These are phyloP conservation scores for Asterella californica DNA, from an alignment of 225 moss, liverwort and hornwort species.

Conservation along the genomic window DNA sequence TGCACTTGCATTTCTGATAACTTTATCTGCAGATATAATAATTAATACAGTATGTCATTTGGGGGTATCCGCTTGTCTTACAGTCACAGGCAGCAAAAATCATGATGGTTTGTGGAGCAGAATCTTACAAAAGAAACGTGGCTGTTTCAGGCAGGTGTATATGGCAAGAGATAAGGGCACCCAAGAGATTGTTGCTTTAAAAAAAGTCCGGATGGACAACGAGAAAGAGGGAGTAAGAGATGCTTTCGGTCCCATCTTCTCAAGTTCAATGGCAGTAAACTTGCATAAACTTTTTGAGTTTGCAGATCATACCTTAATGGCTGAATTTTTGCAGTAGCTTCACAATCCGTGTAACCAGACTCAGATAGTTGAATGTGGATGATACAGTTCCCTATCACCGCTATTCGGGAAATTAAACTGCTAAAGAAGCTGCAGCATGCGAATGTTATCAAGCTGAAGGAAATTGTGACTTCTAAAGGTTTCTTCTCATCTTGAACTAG, in stretches of 20 bases:
- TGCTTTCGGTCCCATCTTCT: not conserved
- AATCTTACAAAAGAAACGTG: not conserved
- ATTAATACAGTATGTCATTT: no score
- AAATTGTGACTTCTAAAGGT: constrained; percentile 95
- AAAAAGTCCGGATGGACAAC: constrained; percentile 96
- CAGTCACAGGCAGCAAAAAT: no score
- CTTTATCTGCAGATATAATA: no score
- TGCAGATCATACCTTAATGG: not conserved
- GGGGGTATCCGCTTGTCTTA: no score
- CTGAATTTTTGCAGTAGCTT: not conserved
- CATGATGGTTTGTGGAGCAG: constrained; percentile 24
- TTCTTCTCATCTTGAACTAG: not conserved
- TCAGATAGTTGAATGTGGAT: not conserved
- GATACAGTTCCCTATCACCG: constrained; percentile 89
- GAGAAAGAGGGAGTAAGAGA: constrained; percentile 85
- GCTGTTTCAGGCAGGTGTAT: constrained; percentile 70
- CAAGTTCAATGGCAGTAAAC: no score
- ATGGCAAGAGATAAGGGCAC: constrained; percentile 88
- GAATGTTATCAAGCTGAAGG: constrained; percentile 90
- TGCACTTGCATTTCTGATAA: no score
- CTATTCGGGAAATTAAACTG: constrained; percentile 88
- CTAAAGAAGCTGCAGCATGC: constrained; percentile 89
- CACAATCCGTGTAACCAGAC: not conserved
- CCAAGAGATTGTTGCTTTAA: constrained; percentile 84
- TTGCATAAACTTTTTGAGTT: not conserved